Conservation (phyloP, 2,329 filamentous ascomycete genomes). For the Chaetoscypha palmicola region DNA sequence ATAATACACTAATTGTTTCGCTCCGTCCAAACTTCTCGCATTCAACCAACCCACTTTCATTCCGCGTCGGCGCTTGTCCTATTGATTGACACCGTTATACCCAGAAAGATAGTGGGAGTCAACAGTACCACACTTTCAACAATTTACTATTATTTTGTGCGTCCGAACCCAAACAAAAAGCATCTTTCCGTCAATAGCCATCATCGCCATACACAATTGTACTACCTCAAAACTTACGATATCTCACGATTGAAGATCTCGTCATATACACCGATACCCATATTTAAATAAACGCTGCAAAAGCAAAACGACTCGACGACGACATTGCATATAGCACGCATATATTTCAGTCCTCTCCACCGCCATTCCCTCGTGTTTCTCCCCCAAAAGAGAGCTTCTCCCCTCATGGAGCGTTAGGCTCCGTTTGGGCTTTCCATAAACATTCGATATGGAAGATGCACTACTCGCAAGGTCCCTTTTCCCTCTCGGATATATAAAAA, state of each 20-base stretch:
- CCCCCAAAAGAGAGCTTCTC: no score
- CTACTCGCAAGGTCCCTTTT: no score
- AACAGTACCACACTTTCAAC: conserved; percentile 23
- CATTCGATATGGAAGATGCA: no score
- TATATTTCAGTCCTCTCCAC: no score
- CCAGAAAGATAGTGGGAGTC: conserved; percentile 18
- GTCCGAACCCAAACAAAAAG: neutral
- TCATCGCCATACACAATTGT: neutral
- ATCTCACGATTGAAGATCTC: conserved; percentile 19
- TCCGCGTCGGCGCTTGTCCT: conserved; percentile 21
- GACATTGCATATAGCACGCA: conserved; percentile 3
- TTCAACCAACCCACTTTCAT: conserved; percentile 12
- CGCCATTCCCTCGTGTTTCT: conserved; percentile 12
- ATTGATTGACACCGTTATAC: conserved; percentile 22
- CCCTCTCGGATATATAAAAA: no score
- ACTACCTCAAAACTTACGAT: conserved; percentile 12
- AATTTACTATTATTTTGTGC: conserved; percentile 2
- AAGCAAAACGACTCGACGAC: conserved; percentile 14
- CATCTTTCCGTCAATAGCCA: neutral
- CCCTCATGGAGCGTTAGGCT: no score
- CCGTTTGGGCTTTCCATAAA: no score
- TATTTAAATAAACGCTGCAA: conserved; percentile 4
- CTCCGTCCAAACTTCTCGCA: neutral
- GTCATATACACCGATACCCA: conserved; percentile 8
- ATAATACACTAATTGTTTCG: conserved; percentile 2